A percentile compares a stretch with the other conserved stretches of the same genome.
Conservation (phyloP, 768 basidiomycete genomes). For the Panaeolus papilionaceus region DNA sequence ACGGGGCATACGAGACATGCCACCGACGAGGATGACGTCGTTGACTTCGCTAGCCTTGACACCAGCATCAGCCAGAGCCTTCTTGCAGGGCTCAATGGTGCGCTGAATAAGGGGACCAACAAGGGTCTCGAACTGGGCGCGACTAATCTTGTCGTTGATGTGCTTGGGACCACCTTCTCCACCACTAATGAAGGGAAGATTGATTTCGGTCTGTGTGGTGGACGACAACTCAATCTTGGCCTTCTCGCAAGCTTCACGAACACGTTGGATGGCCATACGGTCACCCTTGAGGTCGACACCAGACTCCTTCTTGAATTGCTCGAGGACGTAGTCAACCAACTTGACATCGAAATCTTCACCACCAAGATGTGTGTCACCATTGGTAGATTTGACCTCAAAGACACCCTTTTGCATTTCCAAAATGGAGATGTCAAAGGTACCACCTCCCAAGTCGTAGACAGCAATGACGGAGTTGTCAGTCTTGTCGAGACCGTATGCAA, state of each 20-base stretch:
- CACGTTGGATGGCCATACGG: conserved; percentile 97
- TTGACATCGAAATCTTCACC: conserved; percentile 95
- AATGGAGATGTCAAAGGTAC: conserved; percentile 99
- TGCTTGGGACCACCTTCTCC: conserved; percentile 96
- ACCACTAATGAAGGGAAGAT: conserved; percentile 97
- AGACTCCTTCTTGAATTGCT: conserved; percentile 94
- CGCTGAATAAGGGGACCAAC: conserved; percentile 84
- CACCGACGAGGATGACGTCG: conserved; percentile 98
- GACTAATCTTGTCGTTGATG: conserved; percentile 90
- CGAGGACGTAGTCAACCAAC: conserved; percentile 84
- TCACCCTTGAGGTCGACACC: conserved; percentile 85
- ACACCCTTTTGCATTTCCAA: conserved; percentile 99
- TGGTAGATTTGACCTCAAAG: conserved; percentile 99
- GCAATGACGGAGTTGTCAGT: conserved; percentile 88
- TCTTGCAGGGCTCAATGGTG: conserved; percentile 96
- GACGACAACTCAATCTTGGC: conserved; percentile 99
- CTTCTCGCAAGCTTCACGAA: conserved; percentile 99
- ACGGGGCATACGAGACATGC: conserved; percentile 98
- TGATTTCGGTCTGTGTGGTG: conserved; percentile 94
- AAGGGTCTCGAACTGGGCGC: conserved; percentile 90
- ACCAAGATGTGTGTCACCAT: conserved; percentile 98
- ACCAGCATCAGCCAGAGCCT: conserved; percentile 93
- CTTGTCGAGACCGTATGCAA: conserved; percentile 96
- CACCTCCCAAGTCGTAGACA: conserved; percentile 98
- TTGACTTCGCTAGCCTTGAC: conserved; percentile 93